Evolutionary conservation across 345 rosid genomes (phyloP).

Genomic region (Eucalyptus cloeziana): DNA sequence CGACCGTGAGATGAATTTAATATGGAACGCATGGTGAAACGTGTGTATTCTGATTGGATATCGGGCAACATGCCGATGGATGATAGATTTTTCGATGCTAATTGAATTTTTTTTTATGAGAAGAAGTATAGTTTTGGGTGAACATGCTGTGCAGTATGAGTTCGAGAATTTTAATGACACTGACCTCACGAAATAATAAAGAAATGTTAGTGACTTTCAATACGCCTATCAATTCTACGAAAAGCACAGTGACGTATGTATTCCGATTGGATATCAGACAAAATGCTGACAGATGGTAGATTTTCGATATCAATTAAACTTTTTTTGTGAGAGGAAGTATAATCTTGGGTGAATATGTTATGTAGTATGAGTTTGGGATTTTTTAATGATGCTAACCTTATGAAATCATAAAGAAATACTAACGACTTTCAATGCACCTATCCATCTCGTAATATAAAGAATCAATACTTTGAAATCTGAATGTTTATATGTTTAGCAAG

Average conservation of each 20-base stretch:
- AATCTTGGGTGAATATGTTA: not conserved
- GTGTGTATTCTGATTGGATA: not conserved
- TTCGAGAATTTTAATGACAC: not conserved
- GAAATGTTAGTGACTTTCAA: not conserved
- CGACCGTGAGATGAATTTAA: rapidly evolving
- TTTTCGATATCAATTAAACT: too few relatives aligned
- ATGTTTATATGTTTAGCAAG: not conserved
- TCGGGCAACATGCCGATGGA: rapidly evolving
- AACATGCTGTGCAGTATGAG: too few relatives aligned
- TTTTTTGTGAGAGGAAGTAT: not conserved
- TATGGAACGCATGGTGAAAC: not conserved
- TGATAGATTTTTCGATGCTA: not conserved
- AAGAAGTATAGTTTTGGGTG: too few relatives aligned
- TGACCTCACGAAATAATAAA: too few relatives aligned
- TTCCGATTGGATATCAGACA: too few relatives aligned
- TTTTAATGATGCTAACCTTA: not conserved
- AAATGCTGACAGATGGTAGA: too few relatives aligned
- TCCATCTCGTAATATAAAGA: not conserved
- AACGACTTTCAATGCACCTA: not conserved
- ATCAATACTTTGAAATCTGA: not conserved
- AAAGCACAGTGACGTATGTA: too few relatives aligned
- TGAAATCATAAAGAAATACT: not conserved
- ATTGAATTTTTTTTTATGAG: too few relatives aligned
- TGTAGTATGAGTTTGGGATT: not conserved
- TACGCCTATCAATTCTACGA: rapidly evolving